Percentiles rank a stretch among this genome's conserved stretches.
Conservation (phyloP, 768 basidiomycete species). For the Phylloporus rhodoxanthus region DNA sequence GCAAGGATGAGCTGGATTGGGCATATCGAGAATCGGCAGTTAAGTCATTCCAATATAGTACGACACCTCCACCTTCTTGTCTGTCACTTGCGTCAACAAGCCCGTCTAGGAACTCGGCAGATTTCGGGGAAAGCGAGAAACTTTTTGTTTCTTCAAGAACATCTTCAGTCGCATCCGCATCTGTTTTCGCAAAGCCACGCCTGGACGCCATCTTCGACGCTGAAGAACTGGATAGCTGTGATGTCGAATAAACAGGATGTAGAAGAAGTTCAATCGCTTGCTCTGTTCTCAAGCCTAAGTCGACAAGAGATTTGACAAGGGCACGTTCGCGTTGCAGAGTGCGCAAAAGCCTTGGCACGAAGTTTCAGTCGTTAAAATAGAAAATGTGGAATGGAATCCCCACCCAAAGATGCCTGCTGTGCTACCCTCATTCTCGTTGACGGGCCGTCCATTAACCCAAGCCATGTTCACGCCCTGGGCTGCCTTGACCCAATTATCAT, state of each 20-base stretch:
- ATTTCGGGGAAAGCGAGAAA: slow-evolving; percentile 63
- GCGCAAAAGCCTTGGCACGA: slow-evolving; percentile 50
- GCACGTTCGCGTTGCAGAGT: slow-evolving; percentile 66
- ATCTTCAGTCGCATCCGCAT: slow-evolving; percentile 33
- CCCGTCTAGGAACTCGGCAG: slow-evolving; percentile 43
- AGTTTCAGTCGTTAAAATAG: slow-evolving; percentile 5
- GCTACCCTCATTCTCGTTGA: slow-evolving; percentile 61
- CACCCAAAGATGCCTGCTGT: slow-evolving; percentile 50
- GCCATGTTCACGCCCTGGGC: slow-evolving; percentile 50
- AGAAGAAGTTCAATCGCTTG: slow-evolving; percentile 74
- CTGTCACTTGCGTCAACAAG: slow-evolving; percentile 92
- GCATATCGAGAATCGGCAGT: slow-evolving; percentile 71
- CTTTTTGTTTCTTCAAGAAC: slow-evolving; percentile 68
- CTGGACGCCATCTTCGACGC: not conserved
- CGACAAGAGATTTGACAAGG: slow-evolving; percentile 51
- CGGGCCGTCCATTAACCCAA: slow-evolving; percentile 75
- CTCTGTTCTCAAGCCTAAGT: slow-evolving; percentile 53
- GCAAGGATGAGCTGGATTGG: slow-evolving; percentile 46
- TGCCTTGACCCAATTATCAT: slow-evolving; percentile 47
- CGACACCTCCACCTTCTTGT: slow-evolving; percentile 63
- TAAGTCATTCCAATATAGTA: slow-evolving; percentile 89
- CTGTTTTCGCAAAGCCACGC: slow-evolving; percentile 10
- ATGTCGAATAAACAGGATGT: slow-evolving; percentile 49
- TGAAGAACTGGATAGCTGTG: slow-evolving; percentile 37
- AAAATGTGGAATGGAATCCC: slow-evolving; percentile 8